A percentile compares a stretch with the other conserved stretches of the same genome.
These are phyloP conservation scores for Leptographium lundbergii DNA, from an alignment of 2,329 filamentous ascomycete genomes.

Conservation along the genomic window DNA sequence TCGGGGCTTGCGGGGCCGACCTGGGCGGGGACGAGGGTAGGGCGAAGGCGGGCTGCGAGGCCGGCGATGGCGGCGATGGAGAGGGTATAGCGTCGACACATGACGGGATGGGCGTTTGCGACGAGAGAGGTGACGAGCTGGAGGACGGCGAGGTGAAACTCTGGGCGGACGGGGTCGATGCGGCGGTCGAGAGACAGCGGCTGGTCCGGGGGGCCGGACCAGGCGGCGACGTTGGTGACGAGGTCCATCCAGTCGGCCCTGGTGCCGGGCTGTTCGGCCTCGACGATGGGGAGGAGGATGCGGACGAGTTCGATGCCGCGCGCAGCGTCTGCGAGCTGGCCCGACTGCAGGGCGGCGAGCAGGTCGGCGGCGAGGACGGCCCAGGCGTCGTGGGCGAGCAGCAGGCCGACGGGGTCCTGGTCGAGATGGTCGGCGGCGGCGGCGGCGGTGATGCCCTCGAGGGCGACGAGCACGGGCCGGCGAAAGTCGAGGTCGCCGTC, in stretches of 20 bases:
- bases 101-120: conserved; percentile 28
- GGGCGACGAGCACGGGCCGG: conserved; percentile 41
- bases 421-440: neutral
- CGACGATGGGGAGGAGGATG: conserved; percentile 38
- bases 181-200: conserved; percentile 28
- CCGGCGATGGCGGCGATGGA: conserved; percentile 38
- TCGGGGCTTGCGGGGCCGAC: conserved; percentile 8
- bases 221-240: conserved; percentile 37
- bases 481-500: conserved; percentile 35
- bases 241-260: conserved; percentile 45
- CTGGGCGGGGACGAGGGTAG: conserved; percentile 14
- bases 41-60: conserved; percentile 29
- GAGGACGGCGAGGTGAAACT: conserved; percentile 39
- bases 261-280: conserved; percentile 27
- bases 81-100: conserved; percentile 36
- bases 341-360: conserved; percentile 23
- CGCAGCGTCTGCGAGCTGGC: conserved; percentile 16
- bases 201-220: conserved; percentile 27
- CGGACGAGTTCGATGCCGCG: conserved; percentile 44
- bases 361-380: conserved; percentile 37
- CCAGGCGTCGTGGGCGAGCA: conserved; percentile 44
- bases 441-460: conserved; percentile 39
- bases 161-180: conserved; percentile 30
- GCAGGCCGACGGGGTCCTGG: conserved; percentile 32
- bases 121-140: conserved; percentile 44